Conservation (phyloP, 148 eudicot genomes). For the Persicaria tinctoria region DNA sequence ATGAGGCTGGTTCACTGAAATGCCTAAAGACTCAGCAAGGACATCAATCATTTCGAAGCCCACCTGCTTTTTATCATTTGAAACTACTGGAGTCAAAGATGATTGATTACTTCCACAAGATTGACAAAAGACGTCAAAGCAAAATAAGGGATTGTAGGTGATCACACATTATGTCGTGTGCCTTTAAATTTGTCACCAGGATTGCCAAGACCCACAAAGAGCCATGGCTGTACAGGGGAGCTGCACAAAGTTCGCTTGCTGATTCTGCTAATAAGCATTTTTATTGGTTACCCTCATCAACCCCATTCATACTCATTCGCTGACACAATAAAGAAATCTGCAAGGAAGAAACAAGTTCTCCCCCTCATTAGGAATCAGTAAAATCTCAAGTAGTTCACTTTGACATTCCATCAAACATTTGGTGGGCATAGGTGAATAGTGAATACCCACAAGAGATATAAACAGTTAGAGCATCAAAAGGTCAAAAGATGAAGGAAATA, state of each 20-base stretch:
- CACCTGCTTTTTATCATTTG: slow-evolving; percentile 24
- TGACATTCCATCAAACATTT: neutral
- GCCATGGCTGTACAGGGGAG: slow-evolving; percentile 56
- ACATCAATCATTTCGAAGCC: slow-evolving; percentile 82
- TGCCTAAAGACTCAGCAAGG: slow-evolving; percentile 53
- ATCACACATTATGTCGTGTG: slow-evolving; percentile 73
- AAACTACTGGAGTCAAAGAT: neutral
- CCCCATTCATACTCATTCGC: neutral
- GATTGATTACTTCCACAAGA: neutral
- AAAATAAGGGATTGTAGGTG: neutral
- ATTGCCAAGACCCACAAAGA: slow-evolving; percentile 83
- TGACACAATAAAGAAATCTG: neutral
- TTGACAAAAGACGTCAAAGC: neutral
- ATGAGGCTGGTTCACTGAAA: slow-evolving; percentile 49
- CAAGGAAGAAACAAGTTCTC: neutral
- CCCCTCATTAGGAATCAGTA: neutral
- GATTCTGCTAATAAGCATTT: slow-evolving; percentile 13
- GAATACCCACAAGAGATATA: neutral
- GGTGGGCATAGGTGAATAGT: neutral
- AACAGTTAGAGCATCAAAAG: neutral
- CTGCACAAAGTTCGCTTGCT: slow-evolving; percentile 25
- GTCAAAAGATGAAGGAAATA: neutral
- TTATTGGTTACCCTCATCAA: neutral
- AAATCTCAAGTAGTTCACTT: neutral
- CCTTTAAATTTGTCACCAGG: slow-evolving; percentile 76